Evolutionary conservation across 371 early-diverging fungal species (phyloP), one percentile per base, ranked within the genome.

Genomic region (Umbelopsis sp.): DNA sequence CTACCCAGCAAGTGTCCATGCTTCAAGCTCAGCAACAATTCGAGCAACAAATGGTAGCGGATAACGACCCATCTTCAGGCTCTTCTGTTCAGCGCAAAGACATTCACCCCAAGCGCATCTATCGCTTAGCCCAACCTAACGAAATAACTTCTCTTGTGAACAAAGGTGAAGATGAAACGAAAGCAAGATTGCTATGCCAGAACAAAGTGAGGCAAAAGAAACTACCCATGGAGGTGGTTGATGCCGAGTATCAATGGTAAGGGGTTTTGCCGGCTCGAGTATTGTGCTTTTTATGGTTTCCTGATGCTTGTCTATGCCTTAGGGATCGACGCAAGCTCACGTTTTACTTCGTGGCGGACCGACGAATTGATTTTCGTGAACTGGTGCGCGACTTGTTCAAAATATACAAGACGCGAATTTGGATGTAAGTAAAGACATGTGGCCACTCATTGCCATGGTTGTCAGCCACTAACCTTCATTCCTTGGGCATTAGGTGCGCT

Each of bases 401-500:
- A 80, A 91, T 95, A 46, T 98, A 97, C 84, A 98, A 99, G 82
- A 97, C 97, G 3, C 92, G 99, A 66, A 98, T 99, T 70, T 99
- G 99, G 99, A 96, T 97, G 96, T 86, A 79, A 68, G 86, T 87
- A 46, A 80, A 83, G 24, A 22, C 46, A n/a, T 38, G 7, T 6
- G 44, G 5, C 32, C 35, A n/a, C 29, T 72, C 29, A 69, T 66
- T 63, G 72, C 70, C 35, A 69, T 72, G 12, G 68, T 67, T 4
- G 70, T 22, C 70, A 44, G 52, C 70, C 14, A 70, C 75, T 5
- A 67, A 57, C 35, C 7, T 32, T 11, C 3, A 14, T 57, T 18
- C 57, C 22, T 51, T 22, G 22, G 12, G 12, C 29, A 48, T 3
- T 29, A 57, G 57, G 57, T 57, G 57, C 57, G 57, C 57, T 11